Evolutionary conservation across 352 stramenopile species (phyloP), one percentile per base, ranked within the genome.

Genomic region (Phytophthora europaea): DNA sequence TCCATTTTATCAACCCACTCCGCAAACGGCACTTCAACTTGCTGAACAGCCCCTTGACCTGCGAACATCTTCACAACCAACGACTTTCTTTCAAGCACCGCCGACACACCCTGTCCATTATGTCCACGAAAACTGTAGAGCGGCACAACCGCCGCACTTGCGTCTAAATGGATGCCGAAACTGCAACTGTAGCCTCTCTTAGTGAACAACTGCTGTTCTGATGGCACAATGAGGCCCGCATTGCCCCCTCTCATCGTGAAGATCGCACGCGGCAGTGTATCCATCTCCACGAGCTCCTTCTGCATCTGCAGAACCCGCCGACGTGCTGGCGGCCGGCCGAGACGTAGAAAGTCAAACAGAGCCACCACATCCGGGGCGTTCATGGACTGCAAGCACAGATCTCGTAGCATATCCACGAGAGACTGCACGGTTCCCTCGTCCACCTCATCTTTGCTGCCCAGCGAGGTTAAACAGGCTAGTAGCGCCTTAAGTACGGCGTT

Each of bases 161-260:
- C 33, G 38, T 91, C 69, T 18, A 94, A 55, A n/a, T 78, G 63
- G 2, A 96, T 59, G 1, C 87, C 88, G 66, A 90, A 83, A 33
- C 82, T 92, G 65, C 85, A 90, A 15, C 84, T 88, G 61, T 94
- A 96, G 0, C 90, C 90, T 70, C 85, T 91, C 72, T 93, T 96
- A 0, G 85, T 82, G 45, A 93, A 83, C 48, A 92, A 72, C 48
- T 84, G 73, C 31, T 89, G 75, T 6, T 83, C 79, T 0, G 87
- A 82, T 7, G 84, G 84, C 16, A 89, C 83, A 43, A 94, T 74
- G 8, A 96, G 84, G 2, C 90, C 87, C 9, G 80, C 85, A 52
- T 93, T 82, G 0, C 71, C 22, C 34, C 88, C 90, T 47, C 76
- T 80, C 85, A 94, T 91, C 5, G 74, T 80, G 36, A 96, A 96